Percentiles rank a stretch among this genome's conserved stretches.
Evolutionary conservation across 805 yeast genomes (phyloP).

Genomic region (Pichia kluyveri): DNA sequence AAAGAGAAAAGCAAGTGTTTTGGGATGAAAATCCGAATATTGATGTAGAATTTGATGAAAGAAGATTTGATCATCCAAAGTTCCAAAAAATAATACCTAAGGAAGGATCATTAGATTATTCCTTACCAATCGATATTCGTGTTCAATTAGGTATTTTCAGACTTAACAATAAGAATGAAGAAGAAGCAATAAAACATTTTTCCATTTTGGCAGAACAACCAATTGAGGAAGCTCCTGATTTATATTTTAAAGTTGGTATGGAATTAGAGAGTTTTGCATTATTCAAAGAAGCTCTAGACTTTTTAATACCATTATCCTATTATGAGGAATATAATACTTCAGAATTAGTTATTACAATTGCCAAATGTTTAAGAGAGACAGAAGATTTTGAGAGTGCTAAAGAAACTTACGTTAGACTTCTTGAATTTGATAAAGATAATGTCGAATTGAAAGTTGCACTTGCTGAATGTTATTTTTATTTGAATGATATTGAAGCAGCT

Average conservation of each 20-base stretch:
- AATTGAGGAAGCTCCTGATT: slow-evolving; percentile 57
- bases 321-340: slow-evolving; percentile 43
- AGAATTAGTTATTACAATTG: slow-evolving; percentile 53
- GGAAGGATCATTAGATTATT: slow-evolving; percentile 33
- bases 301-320: slow-evolving; percentile 47
- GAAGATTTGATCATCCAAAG: slow-evolving; percentile 43
- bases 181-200: slow-evolving; percentile 71
- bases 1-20: slow-evolving; percentile 51
- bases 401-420: slow-evolving; percentile 43
- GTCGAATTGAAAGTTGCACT: slow-evolving; percentile 67
- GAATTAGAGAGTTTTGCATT: slow-evolving; percentile 60
- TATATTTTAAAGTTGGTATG: slow-evolving; percentile 68
- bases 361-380: slow-evolving; percentile 66
- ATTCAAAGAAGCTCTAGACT: slow-evolving; percentile 68
- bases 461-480: slow-evolving; percentile 71
- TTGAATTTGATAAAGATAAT: slow-evolving; percentile 50
- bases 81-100: slow-evolving; percentile 32
- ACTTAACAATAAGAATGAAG: slow-evolving; percentile 48
- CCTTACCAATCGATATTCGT: slow-evolving; percentile 80
- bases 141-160: slow-evolving; percentile 72
- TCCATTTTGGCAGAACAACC: slow-evolving; percentile 43
- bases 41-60: slow-evolving; percentile 78
- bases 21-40: slow-evolving; percentile 53
- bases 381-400: slow-evolving; percentile 63
- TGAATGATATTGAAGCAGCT: slow-evolving; percentile 53